Evolutionary conservation across 345 rosid species (phyloP).

Genomic region (Atalantia buxifolia): DNA sequence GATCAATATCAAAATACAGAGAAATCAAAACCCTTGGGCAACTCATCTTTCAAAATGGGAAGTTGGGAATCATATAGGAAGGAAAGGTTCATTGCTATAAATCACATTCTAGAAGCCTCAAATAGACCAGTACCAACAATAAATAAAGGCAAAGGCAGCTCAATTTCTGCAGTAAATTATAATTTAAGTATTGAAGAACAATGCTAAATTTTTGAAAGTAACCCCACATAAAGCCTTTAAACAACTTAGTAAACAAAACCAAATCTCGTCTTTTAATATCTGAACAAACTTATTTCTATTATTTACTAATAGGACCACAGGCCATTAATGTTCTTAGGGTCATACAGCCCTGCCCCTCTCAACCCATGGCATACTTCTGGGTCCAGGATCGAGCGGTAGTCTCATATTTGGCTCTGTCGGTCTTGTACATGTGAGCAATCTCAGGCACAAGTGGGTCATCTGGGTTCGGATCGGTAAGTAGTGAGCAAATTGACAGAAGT

Average conservation of each 20-base stretch:
- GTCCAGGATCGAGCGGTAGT: conserved; percentile 64
- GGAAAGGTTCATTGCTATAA: background rate
- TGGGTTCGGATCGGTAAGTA: conserved; percentile 70
- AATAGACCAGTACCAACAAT: background rate
- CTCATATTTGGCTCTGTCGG: conserved; percentile 67
- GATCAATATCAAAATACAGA: too few relatives aligned
- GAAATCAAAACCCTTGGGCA: too few relatives aligned
- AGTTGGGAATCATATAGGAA: background rate
- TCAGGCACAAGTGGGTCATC: conserved; percentile 75
- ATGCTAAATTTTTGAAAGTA: background rate
- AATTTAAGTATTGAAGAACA: background rate
- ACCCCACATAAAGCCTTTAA: background rate
- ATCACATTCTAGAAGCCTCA: background rate
- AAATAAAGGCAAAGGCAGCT: background rate
- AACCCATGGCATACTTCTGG: conserved; percentile 69
- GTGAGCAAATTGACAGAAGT: conserved; percentile 66
- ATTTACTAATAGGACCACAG: conserved; percentile 20
- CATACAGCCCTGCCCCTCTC: background rate
- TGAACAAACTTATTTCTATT: conserved; percentile 27
- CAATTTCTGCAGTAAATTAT: background rate
- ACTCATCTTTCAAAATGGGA: background rate
- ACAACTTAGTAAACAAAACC: background rate
- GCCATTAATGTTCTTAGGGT: background rate
- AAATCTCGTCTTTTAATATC: conserved; percentile 1
- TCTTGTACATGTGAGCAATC: conserved; percentile 67